These are phyloP conservation scores for Rubroboletus satanas DNA, from an alignment of 768 basidiomycete species.

Conservation along the genomic window DNA sequence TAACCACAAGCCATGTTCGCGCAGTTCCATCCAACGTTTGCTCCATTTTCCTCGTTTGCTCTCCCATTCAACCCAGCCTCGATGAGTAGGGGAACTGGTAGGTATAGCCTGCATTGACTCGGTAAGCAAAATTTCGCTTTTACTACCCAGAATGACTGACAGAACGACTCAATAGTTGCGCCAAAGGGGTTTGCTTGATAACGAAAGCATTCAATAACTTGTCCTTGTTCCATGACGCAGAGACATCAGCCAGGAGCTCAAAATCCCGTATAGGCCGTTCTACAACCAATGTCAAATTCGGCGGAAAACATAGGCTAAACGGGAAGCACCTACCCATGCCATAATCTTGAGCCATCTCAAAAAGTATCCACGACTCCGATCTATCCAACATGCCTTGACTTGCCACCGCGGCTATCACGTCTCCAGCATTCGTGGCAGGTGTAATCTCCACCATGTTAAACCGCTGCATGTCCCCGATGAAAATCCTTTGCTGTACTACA, in stretches of 20 bases:
- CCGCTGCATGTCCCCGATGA: conserved; percentile 72
- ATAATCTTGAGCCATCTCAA: conserved; percentile 85
- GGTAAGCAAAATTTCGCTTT: conserved; percentile 42
- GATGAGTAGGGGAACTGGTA: conserved; percentile 37
- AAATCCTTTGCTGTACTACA: conserved; percentile 65
- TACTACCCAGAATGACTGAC: conserved; percentile 38
- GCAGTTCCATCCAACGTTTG: conserved; percentile 84
- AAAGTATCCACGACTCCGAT: conserved; percentile 81
- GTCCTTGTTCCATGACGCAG: conserved; percentile 85
- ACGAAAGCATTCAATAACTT: conserved; percentile 78
- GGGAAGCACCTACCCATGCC: conserved; percentile 70
- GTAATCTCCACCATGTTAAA: conserved; percentile 72
- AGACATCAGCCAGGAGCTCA: conserved; percentile 76
- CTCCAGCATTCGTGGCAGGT: conserved; percentile 63
- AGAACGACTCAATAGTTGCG: conserved; percentile 52
- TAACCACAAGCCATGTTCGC: conserved; percentile 82
- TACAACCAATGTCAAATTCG: conserved; percentile 31
- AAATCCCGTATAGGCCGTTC: conserved; percentile 89
- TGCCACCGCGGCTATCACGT: conserved; percentile 65
- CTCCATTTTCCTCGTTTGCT: conserved; percentile 92
- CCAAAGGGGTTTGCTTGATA: conserved; percentile 68
- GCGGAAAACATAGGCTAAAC: background rate
- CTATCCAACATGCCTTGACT: conserved; percentile 62
- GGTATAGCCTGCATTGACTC: conserved; percentile 46
- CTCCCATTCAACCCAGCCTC: conserved; percentile 84